These are phyloP conservation scores for Hyaloscypha bicolor DNA, from an alignment of 495 filamentous ascomycete genomes.

Conservation along the genomic window DNA sequence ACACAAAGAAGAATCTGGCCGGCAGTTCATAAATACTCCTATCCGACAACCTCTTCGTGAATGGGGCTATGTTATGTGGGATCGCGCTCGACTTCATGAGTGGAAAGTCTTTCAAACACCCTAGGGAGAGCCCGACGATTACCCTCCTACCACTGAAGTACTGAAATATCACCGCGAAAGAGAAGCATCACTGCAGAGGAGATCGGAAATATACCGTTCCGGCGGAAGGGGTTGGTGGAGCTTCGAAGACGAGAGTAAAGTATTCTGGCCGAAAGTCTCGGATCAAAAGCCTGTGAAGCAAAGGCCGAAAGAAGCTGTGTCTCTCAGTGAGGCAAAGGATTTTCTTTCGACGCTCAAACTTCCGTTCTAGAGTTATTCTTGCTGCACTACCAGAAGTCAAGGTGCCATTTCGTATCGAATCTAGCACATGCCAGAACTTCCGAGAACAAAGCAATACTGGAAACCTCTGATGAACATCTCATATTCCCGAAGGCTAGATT, in stretches of 20 bases:
- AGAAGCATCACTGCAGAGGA: conserved; percentile 3
- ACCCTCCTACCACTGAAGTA: conserved; percentile 4
- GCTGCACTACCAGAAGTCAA: conserved; percentile 10
- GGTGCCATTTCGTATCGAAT: conserved; percentile 15
- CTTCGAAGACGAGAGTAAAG: conserved; percentile 20
- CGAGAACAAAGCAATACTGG: conserved; percentile 2
- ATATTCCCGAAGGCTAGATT: conserved; percentile 9
- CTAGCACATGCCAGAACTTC: conserved; percentile 10
- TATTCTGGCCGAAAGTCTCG: conserved; percentile 12
- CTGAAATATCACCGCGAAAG: neutral
- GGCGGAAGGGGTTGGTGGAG: conserved; percentile 25
- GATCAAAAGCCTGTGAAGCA: conserved; percentile 11
- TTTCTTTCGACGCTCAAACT: conserved; percentile 11
- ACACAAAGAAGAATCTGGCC: neutral
- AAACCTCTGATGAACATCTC: conserved; percentile 7
- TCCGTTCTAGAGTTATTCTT: conserved; percentile 10
- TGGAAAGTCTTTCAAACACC: conserved; percentile 5
- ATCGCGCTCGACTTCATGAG: conserved; percentile 21
- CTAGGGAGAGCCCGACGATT: neutral
- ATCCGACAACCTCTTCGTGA: conserved; percentile 9
- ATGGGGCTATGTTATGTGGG: conserved; percentile 33
- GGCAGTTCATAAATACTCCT: conserved; percentile 4
- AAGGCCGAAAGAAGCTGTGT: conserved; percentile 9
- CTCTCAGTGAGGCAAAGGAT: conserved; percentile 3
- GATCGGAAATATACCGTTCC: neutral